Conservation (phyloP, 1,284 basidiomycete genomes). For the Cutaneotrichosporon dermatis region DNA sequence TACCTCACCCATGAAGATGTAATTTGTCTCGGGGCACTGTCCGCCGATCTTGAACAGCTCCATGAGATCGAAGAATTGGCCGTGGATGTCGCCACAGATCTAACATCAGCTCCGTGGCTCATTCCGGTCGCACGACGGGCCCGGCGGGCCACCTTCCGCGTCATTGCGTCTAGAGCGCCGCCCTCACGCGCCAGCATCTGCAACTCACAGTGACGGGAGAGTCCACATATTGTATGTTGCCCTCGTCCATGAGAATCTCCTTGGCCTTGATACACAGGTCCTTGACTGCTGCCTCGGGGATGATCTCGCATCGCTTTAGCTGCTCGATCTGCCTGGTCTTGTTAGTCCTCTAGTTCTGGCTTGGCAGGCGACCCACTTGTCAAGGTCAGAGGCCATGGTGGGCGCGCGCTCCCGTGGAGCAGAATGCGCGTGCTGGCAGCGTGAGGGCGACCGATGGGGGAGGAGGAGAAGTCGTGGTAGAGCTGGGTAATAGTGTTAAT, state of each 20-base stretch:
- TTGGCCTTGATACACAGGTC: constrained; percentile 89
- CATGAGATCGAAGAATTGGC: constrained; percentile 96
- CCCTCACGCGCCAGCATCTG: too few species aligned
- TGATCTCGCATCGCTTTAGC: constrained; percentile 82
- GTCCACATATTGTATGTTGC: constrained; percentile 93
- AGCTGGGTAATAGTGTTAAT: too few species aligned
- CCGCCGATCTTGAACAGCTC: constrained; percentile 95
- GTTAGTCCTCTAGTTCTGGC: too few species aligned
- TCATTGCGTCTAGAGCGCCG: too few species aligned
- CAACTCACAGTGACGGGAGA: constrained; percentile 83
- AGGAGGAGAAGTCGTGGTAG: too few species aligned
- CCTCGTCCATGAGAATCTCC: constrained; percentile 95
- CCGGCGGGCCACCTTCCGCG: too few species aligned
- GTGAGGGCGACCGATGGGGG: neutral
- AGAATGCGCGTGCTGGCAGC: neutral
- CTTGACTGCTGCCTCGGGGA: constrained; percentile 89
- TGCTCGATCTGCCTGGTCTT: constrained; percentile 67
- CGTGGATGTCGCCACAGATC: constrained; percentile 99
- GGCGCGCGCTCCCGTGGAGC: neutral
- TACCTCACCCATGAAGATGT: constrained; percentile 91
- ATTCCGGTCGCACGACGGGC: too few species aligned
- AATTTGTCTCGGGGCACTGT: constrained; percentile 91
- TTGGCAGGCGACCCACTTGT: constrained; percentile 25
- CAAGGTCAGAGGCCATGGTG: constrained; percentile 39
- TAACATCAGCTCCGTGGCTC: constrained; percentile 38